These are phyloP conservation scores for Pseudoperonospora humuli DNA, from an alignment of 352 stramenopile genomes.

Conservation along the genomic window DNA sequence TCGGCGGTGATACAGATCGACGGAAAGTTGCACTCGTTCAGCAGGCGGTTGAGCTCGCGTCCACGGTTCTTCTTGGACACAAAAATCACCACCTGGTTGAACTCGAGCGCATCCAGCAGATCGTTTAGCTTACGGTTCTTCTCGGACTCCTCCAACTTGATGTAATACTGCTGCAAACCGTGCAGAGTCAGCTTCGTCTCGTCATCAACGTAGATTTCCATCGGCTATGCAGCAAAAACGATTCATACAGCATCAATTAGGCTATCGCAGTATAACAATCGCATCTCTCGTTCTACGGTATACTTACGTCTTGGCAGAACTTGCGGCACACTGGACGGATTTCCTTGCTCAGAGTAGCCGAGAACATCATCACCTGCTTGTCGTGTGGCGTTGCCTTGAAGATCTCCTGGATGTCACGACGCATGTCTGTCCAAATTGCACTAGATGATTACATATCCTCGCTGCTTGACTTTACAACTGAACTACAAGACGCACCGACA, in stretches of 20 bases:
- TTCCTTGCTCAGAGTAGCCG: conserved; percentile 98
- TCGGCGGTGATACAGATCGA: conserved; percentile 99
- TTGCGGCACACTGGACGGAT: conserved; percentile 98
- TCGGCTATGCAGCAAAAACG: conserved; percentile 59
- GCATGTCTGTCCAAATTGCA: conserved; percentile 88
- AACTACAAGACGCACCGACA: conserved; percentile 58
- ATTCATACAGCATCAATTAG: conserved; percentile 1
- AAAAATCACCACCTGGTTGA: conserved; percentile 99
- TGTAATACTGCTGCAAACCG: conserved; percentile 99
- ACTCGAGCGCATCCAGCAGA: conserved; percentile 98
- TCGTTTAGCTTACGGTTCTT: conserved; percentile 99
- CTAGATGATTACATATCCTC: background rate
- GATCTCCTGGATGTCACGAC: conserved; percentile 98
- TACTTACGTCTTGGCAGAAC: conserved; percentile 97
- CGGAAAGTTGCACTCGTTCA: conserved; percentile 99
- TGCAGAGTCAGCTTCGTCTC: conserved; percentile 99
- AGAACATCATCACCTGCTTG: conserved; percentile 99
- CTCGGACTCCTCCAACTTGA: conserved; percentile 97
- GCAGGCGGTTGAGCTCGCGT: conserved; percentile 95
- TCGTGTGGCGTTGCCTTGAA: conserved; percentile 98
- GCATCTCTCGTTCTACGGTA: background rate
- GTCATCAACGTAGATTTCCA: conserved; percentile 99
- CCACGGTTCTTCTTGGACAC: conserved; percentile 96
- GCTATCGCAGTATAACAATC: background rate
- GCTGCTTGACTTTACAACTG: background rate